phyloP scores from a whole-genome alignment of 208 protist species.

The Leishmania amazonensis region DNA sequence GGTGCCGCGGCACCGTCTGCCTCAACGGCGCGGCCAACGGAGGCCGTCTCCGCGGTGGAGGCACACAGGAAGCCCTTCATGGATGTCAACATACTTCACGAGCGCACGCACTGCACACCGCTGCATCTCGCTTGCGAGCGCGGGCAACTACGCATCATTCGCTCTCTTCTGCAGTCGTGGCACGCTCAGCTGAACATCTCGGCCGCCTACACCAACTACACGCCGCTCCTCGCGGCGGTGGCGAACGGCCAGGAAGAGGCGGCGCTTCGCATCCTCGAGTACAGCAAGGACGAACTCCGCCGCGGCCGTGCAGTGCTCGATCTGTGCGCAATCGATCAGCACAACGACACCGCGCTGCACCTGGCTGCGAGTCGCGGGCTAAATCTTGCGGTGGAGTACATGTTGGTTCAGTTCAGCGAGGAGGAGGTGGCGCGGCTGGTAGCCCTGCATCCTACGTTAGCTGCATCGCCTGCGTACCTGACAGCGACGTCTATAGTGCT shows the following conservation, averaged over 20 bases:
- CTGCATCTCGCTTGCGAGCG: slow-evolving; percentile 84
- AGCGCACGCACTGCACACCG: slow-evolving; percentile 64
- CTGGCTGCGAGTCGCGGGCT: slow-evolving; percentile 55
- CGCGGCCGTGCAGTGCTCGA: slow-evolving; percentile 63
- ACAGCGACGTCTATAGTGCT: slow-evolving; percentile 22
- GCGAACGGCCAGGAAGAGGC: slow-evolving; percentile 55
- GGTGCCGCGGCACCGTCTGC: background rate
- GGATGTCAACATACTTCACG: slow-evolving; percentile 72
- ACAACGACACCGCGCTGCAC: slow-evolving; percentile 75
- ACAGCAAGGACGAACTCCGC: slow-evolving; percentile 73
- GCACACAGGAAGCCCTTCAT: slow-evolving; percentile 37
- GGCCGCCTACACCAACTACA: slow-evolving; percentile 60
- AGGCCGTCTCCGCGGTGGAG: background rate
- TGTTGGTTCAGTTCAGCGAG: slow-evolving; percentile 72
- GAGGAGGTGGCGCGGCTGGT: slow-evolving; percentile 58
- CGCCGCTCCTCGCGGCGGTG: slow-evolving; percentile 67
- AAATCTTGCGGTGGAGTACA: slow-evolving; percentile 74
- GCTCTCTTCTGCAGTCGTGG: slow-evolving; percentile 48
- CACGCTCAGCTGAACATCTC: slow-evolving; percentile 63
- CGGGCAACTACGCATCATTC: slow-evolving; percentile 55
- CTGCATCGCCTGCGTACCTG: slow-evolving; percentile 12
- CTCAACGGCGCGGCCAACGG: background rate
- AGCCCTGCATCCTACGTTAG: slow-evolving; percentile 21
- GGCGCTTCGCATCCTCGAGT: slow-evolving; percentile 71
- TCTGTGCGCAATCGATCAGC: slow-evolving; percentile 63